These are phyloP conservation scores for Hibiscus tridactylites DNA, from an alignment of 345 rosid genomes.

Conservation along the genomic window DNA sequence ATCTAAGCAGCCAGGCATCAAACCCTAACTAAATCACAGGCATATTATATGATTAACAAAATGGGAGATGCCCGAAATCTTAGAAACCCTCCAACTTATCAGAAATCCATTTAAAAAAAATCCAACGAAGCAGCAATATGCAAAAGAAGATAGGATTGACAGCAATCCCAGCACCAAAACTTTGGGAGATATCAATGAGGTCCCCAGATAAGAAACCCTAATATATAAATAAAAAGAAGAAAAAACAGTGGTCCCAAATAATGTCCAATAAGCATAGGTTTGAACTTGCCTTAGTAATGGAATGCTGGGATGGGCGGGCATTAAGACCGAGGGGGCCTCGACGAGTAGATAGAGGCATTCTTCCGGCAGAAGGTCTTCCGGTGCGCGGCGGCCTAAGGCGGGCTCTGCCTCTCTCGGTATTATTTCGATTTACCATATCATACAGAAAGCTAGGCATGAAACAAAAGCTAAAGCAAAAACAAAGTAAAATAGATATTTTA, in stretches of 20 bases:
- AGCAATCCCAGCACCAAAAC: background rate
- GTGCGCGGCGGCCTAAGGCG: conserved; percentile 51
- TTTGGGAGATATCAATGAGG: background rate
- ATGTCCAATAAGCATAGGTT: conserved; percentile 37
- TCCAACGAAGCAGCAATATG: background rate
- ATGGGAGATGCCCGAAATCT: background rate
- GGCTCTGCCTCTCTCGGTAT: conserved; percentile 42
- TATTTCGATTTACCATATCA: conserved; percentile 72
- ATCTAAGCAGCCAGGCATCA: background rate
- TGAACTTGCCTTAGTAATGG: conserved; percentile 96
- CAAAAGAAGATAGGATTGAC: background rate
- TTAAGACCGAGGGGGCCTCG: conserved; percentile 68
- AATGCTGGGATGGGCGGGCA: conserved; percentile 53
- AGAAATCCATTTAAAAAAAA: background rate
- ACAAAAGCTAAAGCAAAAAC: background rate
- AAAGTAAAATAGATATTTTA: background rate
- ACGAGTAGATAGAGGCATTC: conserved; percentile 40
- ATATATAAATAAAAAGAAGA: background rate
- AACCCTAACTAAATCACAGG: background rate
- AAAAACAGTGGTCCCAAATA: background rate
- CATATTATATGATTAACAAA: background rate
- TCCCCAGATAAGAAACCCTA: background rate
- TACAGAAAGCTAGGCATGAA: conserved; percentile 66
- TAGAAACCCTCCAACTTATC: background rate
- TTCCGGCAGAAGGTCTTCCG: conserved; percentile 55